Evolutionary conservation across 805 yeast genomes (phyloP).

Genomic region (Danielia reshetovae): DNA sequence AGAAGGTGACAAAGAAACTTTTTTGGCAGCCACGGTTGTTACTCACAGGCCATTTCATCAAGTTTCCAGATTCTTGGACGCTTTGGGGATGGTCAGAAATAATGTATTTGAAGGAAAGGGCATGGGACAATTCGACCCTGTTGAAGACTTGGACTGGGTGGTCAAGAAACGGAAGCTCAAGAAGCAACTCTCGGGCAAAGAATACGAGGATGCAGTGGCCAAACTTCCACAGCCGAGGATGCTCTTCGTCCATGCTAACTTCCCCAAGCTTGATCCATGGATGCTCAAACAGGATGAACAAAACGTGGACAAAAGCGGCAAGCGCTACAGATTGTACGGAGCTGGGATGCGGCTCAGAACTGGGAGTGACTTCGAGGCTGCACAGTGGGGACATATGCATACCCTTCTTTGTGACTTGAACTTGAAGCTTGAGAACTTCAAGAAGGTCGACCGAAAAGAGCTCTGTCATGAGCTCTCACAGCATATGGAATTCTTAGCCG

Average conservation of each 20-base stretch:
- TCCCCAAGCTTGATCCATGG: constrained; percentile 66
- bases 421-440: constrained; percentile 42
- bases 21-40: constrained; percentile 62
- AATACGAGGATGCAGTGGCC: constrained; percentile 4
- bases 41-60: constrained; percentile 49
- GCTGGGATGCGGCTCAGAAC: constrained; percentile 47
- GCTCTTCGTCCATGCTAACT: constrained; percentile 62
- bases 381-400: constrained; percentile 58
- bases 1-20: constrained; percentile 82
- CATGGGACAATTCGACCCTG: constrained; percentile 73
- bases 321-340: constrained; percentile 56
- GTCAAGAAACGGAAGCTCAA: constrained; percentile 8
- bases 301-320: constrained; percentile 38
- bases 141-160: constrained; percentile 44
- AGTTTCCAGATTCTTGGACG: constrained; percentile 48
- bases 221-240: constrained; percentile 16
- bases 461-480: constrained; percentile 48
- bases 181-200: constrained; percentile 5
- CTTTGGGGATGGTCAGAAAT: constrained; percentile 43
- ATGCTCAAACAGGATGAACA: constrained; percentile 40
- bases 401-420: constrained; percentile 50
- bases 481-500: constrained; percentile 42
- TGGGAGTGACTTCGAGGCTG: constrained; percentile 55
- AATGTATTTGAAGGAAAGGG: constrained; percentile 60
- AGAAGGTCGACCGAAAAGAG: constrained; percentile 35